phyloP scores from a whole-genome alignment of 768 basidiomycete species.

The Porphyrellus cyaneotinctus region DNA sequence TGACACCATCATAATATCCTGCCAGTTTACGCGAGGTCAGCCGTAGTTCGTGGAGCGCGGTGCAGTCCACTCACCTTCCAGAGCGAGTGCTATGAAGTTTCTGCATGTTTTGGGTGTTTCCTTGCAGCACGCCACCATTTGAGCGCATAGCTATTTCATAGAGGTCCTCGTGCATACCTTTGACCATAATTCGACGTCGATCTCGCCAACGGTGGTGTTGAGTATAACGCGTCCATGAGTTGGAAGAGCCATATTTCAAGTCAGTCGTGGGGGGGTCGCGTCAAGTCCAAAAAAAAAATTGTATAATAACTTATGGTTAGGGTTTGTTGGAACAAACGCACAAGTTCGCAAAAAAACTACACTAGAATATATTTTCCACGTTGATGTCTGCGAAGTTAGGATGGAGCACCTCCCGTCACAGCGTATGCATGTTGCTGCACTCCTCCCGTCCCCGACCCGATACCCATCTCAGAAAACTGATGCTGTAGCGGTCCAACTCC shows the following conservation, averaged over 20 bases:
- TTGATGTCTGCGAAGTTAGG: too few relatives aligned
- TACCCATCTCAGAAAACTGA: conserved; percentile 31
- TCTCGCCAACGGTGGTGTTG: conserved; percentile 84
- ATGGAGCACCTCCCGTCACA: conserved; percentile 16
- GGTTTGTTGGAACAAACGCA: conserved; percentile 14
- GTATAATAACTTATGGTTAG: conserved; percentile 15
- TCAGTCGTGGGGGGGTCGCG: too few relatives aligned
- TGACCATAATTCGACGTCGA: conserved; percentile 90
- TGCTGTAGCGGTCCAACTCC: conserved; percentile 24
- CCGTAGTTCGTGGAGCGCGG: neutral
- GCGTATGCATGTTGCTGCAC: conserved; percentile 22
- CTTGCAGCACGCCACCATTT: conserved; percentile 31
- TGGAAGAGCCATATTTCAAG: conserved; percentile 64
- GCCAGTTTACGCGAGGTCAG: conserved; percentile 8
- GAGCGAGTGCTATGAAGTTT: conserved; percentile 82
- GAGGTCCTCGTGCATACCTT: conserved; percentile 50
- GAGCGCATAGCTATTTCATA: neutral
- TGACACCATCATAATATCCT: conserved; percentile 96
- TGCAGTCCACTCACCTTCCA: conserved; percentile 67
- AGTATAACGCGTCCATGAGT: conserved; percentile 84
- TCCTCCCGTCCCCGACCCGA: conserved; percentile 19
- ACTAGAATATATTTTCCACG: too few relatives aligned
- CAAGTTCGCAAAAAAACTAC: neutral
- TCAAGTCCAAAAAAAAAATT: neutral
- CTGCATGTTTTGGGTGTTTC: conserved; percentile 95